Conservation (phyloP, 805 yeast genomes). For the Ogataea ganodermae region DNA sequence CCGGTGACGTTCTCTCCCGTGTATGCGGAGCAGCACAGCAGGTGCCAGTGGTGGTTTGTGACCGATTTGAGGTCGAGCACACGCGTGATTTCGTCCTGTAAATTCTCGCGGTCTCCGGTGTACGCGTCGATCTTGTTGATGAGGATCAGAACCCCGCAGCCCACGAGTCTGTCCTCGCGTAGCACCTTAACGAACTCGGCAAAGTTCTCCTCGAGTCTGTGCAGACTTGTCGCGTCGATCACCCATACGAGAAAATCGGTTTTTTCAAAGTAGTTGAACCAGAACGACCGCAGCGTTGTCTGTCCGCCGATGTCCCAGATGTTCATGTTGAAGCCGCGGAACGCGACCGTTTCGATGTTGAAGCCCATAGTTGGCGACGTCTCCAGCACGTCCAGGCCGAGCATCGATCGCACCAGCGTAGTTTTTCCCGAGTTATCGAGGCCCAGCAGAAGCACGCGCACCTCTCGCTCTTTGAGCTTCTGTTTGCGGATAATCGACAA, state of each 20-base stretch:
- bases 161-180: slow-evolving; percentile 66
- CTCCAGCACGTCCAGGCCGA: slow-evolving; percentile 49
- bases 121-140: slow-evolving; percentile 75
- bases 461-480: slow-evolving; percentile 74
- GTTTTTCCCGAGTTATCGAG: slow-evolving; percentile 93
- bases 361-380: slow-evolving; percentile 92
- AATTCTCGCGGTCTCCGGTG: slow-evolving; percentile 24
- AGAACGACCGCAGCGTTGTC: slow-evolving; percentile 74
- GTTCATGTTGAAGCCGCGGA: slow-evolving; percentile 49
- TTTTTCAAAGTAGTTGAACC: slow-evolving; percentile 91
- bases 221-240: slow-evolving; percentile 64
- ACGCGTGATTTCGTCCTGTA: slow-evolving; percentile 20
- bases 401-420: slow-evolving; percentile 65
- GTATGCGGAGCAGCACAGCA: slow-evolving; percentile 51
- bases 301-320: slow-evolving; percentile 93
- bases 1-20: slow-evolving; percentile 42
- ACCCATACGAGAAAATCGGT: slow-evolving; percentile 86
- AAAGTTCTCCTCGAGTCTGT: slow-evolving; percentile 65
- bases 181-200: slow-evolving; percentile 64
- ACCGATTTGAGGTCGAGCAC: slow-evolving; percentile 37
- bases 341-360: slow-evolving; percentile 62
- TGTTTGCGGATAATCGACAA: slow-evolving; percentile 79
- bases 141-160: slow-evolving; percentile 65
- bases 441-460: slow-evolving; percentile 76
- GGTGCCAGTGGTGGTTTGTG: slow-evolving; percentile 41